A percentile compares a stretch with the other conserved stretches of the same genome.
These are phyloP conservation scores for Quercus parvula DNA, from an alignment of 306 rosid species.

Conservation along the genomic window DNA sequence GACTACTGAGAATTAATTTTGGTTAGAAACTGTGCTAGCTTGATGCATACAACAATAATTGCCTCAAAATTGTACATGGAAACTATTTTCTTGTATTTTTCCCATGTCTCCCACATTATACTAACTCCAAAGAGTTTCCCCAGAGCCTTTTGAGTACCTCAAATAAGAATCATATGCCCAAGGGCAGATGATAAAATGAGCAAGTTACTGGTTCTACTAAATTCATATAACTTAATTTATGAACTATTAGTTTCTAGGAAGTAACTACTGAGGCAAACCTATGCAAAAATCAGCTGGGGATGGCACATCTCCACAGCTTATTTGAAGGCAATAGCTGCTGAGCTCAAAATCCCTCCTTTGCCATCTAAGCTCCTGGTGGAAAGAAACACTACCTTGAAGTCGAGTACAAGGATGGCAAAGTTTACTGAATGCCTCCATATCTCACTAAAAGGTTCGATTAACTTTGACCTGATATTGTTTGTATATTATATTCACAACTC, in stretches of 20 bases:
- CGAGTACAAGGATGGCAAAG: not conserved
- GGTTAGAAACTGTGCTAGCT: no score
- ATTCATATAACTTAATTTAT: not conserved
- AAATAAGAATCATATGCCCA: not conserved
- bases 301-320: not conserved
- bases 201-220: not conserved
- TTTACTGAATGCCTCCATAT: not conserved
- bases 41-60: not conserved
- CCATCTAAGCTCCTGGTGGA: not conserved
- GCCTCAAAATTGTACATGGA: not conserved
- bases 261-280: no score
- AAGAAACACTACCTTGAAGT: not conserved
- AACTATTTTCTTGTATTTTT: not conserved
- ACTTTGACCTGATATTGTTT: not conserved
- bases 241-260: not conserved
- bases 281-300: not conserved
- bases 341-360: not conserved
- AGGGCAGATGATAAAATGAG: not conserved
- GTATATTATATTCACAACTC: conserved; percentile 52
- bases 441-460: not conserved
- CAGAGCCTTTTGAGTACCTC: no score
- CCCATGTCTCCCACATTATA: not conserved
- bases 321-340: not conserved
- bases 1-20: no score
- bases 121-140: not conserved